Percentiles rank a stretch among this genome's conserved stretches.
phyloP scores from a whole-genome alignment of 2,329 filamentous ascomycete genomes.

The Trichoderma gracile region DNA sequence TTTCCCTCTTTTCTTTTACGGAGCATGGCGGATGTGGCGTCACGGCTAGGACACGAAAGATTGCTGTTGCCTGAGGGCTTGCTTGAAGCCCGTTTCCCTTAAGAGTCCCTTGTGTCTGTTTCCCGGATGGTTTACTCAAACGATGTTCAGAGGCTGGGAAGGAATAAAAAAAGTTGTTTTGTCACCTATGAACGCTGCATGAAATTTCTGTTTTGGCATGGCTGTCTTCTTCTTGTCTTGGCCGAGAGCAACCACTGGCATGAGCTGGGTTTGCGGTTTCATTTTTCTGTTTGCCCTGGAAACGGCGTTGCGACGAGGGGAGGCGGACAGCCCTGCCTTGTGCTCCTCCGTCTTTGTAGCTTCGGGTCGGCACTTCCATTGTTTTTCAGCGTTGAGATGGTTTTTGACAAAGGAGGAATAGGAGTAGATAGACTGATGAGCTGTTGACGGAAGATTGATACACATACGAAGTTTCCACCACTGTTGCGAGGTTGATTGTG shows the following conservation, averaged over 20 bases:
- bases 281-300: slow-evolving; percentile 16
- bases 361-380: slow-evolving; percentile 17
- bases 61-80: slow-evolving; percentile 30
- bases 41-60: slow-evolving; percentile 32
- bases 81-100: slow-evolving; percentile 14
- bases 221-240: slow-evolving; percentile 2
- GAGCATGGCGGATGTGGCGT: slow-evolving; percentile 47
- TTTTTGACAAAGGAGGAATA: slow-evolving; percentile 13
- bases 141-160: slow-evolving; percentile 11
- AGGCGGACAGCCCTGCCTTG: not conserved
- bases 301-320: slow-evolving; percentile 18
- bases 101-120: slow-evolving; percentile 2
- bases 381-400: slow-evolving; percentile 18
- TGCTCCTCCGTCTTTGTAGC: not conserved
- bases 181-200: slow-evolving; percentile 19
- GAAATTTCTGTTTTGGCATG: slow-evolving; percentile 16
- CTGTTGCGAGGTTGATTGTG: not conserved
- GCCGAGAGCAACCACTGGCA: slow-evolving; percentile 10
- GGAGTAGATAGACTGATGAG: slow-evolving; percentile 14
- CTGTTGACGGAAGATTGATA: slow-evolving; percentile 19
- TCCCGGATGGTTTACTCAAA: slow-evolving; percentile 6
- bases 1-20: slow-evolving; percentile 26
- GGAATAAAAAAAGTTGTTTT: slow-evolving; percentile 21
- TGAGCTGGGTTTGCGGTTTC: slow-evolving; percentile 6
- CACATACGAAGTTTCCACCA: slow-evolving; percentile 12